Percentiles rank a stretch among this genome's conserved stretches.
Evolutionary conservation across 2,329 filamentous ascomycete genomes (phyloP).

Genomic region (Epichloe uncinata): DNA sequence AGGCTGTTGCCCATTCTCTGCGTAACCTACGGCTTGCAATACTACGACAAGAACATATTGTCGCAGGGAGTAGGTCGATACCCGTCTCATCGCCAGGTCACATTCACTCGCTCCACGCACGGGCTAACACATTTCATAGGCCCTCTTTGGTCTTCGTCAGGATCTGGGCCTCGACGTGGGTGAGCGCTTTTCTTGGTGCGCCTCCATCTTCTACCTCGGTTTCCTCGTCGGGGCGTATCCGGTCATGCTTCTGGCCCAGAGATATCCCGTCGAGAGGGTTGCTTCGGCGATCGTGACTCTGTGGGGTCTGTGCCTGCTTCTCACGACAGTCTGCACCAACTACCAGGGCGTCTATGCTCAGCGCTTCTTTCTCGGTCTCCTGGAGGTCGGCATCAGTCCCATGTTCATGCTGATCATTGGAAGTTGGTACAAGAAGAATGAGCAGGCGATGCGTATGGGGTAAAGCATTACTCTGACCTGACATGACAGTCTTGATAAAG

Average conservation of each 20-base stretch:
- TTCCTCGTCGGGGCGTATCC: constrained; percentile 26
- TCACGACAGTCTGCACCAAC: constrained; percentile 21
- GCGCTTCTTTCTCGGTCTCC: constrained; percentile 28
- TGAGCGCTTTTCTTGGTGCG: constrained; percentile 4
- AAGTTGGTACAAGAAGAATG: constrained; percentile 6
- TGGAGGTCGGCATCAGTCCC: constrained; percentile 24
- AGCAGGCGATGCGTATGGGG: constrained; percentile 26
- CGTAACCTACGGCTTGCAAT: constrained; percentile 6
- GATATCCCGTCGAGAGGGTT: constrained; percentile 17
- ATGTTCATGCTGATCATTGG: constrained; percentile 10
- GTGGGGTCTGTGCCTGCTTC: constrained; percentile 24
- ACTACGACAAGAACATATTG: constrained; percentile 8
- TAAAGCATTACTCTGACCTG: background rate
- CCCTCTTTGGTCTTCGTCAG: constrained; percentile 4
- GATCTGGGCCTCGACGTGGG: constrained; percentile 4
- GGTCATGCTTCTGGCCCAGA: constrained; percentile 18
- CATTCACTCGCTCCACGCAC: background rate
- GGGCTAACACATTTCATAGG: background rate
- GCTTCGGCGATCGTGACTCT: constrained; percentile 11
- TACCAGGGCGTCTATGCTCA: constrained; percentile 26
- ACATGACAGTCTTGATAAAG: background rate
- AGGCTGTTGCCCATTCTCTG: constrained; percentile 21
- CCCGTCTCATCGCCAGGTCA: background rate
- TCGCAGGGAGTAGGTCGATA: constrained; percentile 4
- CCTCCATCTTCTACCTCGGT: constrained; percentile 35